Conservation (phyloP, 306 rosid genomes). For the Gastrolobium bilobum region DNA sequence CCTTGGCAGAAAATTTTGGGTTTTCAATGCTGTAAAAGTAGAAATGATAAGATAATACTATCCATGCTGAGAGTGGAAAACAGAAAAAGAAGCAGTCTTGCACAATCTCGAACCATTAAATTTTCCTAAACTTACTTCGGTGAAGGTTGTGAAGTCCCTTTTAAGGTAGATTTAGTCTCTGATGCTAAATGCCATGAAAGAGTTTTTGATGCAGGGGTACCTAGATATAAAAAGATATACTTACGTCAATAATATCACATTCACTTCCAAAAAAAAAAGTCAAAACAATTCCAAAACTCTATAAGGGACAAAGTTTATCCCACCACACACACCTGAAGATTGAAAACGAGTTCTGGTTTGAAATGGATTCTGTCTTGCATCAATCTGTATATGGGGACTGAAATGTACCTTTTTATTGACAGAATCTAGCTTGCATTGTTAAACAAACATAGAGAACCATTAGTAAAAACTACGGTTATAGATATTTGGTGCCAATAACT, state of each 20-base stretch:
- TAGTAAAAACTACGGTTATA: conserved; percentile 39
- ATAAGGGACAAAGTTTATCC: conserved; percentile 37
- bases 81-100: conserved; percentile 18
- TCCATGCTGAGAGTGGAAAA: conserved; percentile 31
- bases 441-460: conserved; percentile 41
- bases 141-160: conserved; percentile 65
- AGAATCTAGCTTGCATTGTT: conserved; percentile 67
- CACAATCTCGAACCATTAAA: conserved; percentile 14
- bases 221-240: conserved; percentile 50
- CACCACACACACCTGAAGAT: conserved; percentile 72
- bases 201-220: conserved; percentile 77
- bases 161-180: conserved; percentile 89
- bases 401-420: conserved; percentile 94
- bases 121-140: conserved; percentile 63
- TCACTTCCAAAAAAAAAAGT: conserved; percentile 23
- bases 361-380: conserved; percentile 70
- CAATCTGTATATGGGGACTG: conserved; percentile 81
- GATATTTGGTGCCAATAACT: conserved; percentile 30
- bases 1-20: conserved; percentile 62
- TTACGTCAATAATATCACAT: conserved; percentile 22
- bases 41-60: conserved; percentile 15
- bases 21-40: conserved; percentile 63
- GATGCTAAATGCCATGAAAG: conserved; percentile 99
- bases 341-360: conserved; percentile 77
- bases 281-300: conserved; percentile 39